Conservation (phyloP, 768 basidiomycete species). For the Rhodotorula paludigena region DNA sequence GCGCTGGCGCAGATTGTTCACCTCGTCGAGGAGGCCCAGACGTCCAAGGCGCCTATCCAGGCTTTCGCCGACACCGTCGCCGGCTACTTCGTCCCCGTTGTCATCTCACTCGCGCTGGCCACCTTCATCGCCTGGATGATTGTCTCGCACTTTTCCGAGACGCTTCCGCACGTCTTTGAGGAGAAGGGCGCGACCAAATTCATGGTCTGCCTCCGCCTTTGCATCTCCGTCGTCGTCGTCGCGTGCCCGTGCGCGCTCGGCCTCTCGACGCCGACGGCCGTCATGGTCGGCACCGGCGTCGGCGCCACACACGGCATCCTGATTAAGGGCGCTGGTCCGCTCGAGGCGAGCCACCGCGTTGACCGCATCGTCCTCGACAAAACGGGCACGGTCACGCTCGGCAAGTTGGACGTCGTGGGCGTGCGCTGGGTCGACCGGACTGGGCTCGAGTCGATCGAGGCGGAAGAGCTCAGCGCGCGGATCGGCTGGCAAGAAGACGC, state of each 20-base stretch:
- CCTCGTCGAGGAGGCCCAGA: conserved; percentile 96
- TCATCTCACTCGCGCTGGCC: conserved; percentile 70
- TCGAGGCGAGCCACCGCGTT: conserved; percentile 82
- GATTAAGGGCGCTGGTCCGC: conserved; percentile 91
- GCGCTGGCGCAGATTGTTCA: conserved; percentile 93
- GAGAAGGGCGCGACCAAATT: conserved; percentile 72
- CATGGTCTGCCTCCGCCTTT: conserved; percentile 89
- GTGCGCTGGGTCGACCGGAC: conserved; percentile 60
- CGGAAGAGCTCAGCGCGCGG: conserved; percentile 2
- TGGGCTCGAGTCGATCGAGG: conserved; percentile 8
- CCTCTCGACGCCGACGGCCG: conserved; percentile 91
- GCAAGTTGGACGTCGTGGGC: conserved; percentile 77
- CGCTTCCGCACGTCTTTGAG: conserved; percentile 78
- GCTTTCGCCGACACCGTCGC: conserved; percentile 92
- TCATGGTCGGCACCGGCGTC: conserved; percentile 98
- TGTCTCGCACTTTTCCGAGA: conserved; percentile 59
- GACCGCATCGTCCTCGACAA: conserved; percentile 86
- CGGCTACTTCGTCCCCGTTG: conserved; percentile 88
- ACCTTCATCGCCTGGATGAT: conserved; percentile 83
- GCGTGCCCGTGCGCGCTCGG: conserved; percentile 98
- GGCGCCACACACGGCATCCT: conserved; percentile 95
- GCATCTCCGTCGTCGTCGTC: conserved; percentile 95
- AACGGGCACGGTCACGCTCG: conserved; percentile 93
- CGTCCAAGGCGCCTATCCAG: conserved; percentile 95
- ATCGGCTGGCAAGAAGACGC: conserved; percentile 47